Conservation (phyloP, 495 filamentous ascomycete genomes). For the Penicillium longicatenatum region DNA sequence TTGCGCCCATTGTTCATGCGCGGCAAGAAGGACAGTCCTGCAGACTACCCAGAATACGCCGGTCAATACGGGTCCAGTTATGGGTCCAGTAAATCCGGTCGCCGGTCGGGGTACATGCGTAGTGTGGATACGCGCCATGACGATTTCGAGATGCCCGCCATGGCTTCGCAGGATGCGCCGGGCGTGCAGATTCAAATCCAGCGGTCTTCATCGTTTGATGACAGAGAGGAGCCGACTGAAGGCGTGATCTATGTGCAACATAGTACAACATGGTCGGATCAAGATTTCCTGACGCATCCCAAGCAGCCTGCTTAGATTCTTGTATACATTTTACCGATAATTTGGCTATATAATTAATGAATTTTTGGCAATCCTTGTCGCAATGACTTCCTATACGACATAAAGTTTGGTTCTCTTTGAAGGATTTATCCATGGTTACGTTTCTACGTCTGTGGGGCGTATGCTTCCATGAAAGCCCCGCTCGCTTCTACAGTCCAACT, state of each 20-base stretch:
- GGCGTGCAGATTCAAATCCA: neutral
- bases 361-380: too few species aligned
- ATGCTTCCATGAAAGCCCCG: too few species aligned
- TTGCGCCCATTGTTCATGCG: constrained; percentile 3
- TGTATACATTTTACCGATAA: too few species aligned
- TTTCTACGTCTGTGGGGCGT: too few species aligned
- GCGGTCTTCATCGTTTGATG: neutral
- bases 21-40: neutral
- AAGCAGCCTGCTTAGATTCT: neutral
- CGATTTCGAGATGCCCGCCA: neutral
- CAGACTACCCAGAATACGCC: neutral
- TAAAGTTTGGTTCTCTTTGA: too few species aligned
- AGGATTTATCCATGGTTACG: too few species aligned
- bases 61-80: neutral
- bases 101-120: neutral
- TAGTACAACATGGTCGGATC: neutral
- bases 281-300: neutral
- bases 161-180: neutral
- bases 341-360: too few species aligned
- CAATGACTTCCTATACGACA: too few species aligned
- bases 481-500: too few species aligned
- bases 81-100: neutral
- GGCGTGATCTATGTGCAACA: neutral
- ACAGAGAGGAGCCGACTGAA: too few species aligned
- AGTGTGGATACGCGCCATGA: neutral